Evolutionary conservation across 768 basidiomycete genomes (phyloP).

Genomic region (Lentinula boryana): DNA sequence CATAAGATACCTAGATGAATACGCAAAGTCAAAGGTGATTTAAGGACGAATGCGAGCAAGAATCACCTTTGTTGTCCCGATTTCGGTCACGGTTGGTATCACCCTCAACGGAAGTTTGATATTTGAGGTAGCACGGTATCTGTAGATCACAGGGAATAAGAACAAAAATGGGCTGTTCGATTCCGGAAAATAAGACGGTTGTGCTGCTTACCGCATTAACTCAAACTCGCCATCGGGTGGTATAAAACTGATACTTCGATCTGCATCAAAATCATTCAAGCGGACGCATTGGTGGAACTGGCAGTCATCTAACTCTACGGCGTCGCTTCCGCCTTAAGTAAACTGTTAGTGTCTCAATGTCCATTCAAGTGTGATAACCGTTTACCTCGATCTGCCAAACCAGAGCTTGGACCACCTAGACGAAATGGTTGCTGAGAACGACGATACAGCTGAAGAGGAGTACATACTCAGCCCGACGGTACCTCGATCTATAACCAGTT

Average conservation of each 20-base stretch:
- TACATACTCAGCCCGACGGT: not conserved
- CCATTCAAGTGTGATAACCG: not conserved
- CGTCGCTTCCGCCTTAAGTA: slow-evolving; percentile 31
- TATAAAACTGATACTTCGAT: slow-evolving; percentile 92
- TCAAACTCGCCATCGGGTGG: slow-evolving; percentile 99
- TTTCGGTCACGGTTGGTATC: slow-evolving; percentile 87
- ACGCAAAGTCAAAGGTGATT: not conserved
- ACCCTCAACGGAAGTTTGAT: slow-evolving; percentile 91
- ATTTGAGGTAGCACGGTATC: slow-evolving; percentile 94
- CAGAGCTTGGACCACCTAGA: slow-evolving; percentile 22
- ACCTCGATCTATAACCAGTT: slow-evolving; percentile 88
- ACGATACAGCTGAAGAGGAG: not conserved
- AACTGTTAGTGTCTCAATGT: slow-evolving; percentile 16
- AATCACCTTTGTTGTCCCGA: slow-evolving; percentile 50
- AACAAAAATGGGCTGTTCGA: not conserved
- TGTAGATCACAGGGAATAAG: slow-evolving; percentile 22
- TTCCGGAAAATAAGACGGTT: too few relatives aligned
- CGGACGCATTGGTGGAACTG: slow-evolving; percentile 98
- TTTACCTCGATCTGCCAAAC: slow-evolving; percentile 39
- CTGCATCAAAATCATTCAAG: slow-evolving; percentile 90
- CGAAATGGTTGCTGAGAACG: not conserved
- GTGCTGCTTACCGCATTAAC: slow-evolving; percentile 72
- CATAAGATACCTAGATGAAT: slow-evolving; percentile 62
- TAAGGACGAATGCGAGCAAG: not conserved
- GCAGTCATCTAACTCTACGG: slow-evolving; percentile 96